Evolutionary conservation across 2,329 filamentous ascomycete species (phyloP), one percentile per base, ranked within the genome.

Genomic region (Sarocladium kiliense): DNA sequence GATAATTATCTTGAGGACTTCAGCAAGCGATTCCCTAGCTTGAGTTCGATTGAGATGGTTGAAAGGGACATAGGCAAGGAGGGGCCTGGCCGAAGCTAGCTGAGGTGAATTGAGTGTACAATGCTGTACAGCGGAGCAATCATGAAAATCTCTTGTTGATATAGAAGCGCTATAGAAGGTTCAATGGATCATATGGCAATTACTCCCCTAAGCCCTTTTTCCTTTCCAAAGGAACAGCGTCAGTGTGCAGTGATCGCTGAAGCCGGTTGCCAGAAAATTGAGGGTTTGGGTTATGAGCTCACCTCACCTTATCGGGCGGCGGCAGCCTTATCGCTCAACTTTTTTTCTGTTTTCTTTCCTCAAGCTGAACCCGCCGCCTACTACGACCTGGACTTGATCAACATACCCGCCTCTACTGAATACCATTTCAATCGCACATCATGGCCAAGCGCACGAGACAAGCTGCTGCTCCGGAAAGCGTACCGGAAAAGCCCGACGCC

Each of bases 21-120:
- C 68, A 87, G 86, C 58, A 91, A 91, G 71, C 79, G 91, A 57
- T 97, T 91, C 70, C 93, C 93, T 1, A 95, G 88, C 66, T 74
- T 97, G 57, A 86, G 85, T 55, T 82, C 90, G 10, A 82, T 97
- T 62, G 92, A 97, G 74, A 89, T 93, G 85, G 30, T 32, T 18
- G 39, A 39, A n/a, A 36, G n/a, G 39, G 23, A 42, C 30, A 36
- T 51, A 3, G 47, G 47, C 27, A 19, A 23, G 44, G 27, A 32
- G 7, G 47, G 47, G 21, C 47, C 26, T 11, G 19, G 30, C 5
- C 47, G 27, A 21, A 51, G 27, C 26, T 51, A 16, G 36, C 3
- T 30, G 10, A 32, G 19, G 7, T 5, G 10, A n/a, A 19, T 7
- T 27, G 23, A 23, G 14, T 49, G 44, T 49, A n/a, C 19, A 44